phyloP scores from a whole-genome alignment of 169 alveolate species.

The Eimeria sp. region DNA sequence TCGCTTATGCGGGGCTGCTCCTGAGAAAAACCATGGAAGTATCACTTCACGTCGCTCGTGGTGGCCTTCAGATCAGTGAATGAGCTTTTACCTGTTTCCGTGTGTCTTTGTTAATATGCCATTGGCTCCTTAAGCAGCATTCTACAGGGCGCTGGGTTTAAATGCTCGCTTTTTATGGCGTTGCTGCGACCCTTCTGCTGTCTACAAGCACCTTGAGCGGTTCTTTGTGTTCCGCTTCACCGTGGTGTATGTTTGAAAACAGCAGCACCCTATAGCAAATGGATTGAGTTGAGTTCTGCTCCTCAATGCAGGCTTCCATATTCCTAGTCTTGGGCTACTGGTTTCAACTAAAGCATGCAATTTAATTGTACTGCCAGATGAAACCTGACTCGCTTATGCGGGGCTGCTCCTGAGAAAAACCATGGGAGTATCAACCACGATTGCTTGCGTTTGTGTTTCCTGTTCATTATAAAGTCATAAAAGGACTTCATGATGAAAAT shows the following conservation, averaged over 20 bases:
- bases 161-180: constrained; percentile 1
- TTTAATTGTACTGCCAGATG: neutral
- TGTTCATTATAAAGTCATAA: too few species aligned
- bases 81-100: neutral
- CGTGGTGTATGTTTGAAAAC: constrained; percentile 69
- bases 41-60: neutral
- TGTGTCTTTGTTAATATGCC: neutral
- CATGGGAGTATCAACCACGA: constrained; percentile 48
- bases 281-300: constrained; percentile 74
- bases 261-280: constrained; percentile 70
- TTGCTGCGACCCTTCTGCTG: constrained; percentile 73
- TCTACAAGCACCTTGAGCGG: constrained; percentile 13
- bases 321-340: constrained; percentile 79
- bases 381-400: constrained; percentile 68
- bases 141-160: constrained; percentile 63
- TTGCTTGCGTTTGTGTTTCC: neutral
- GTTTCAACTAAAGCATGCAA: neutral
- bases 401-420: constrained; percentile 76
- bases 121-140: too few species aligned
- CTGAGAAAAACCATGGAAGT: constrained; percentile 76
- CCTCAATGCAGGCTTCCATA: constrained; percentile 76
- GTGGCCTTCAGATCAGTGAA: neutral
- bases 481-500: neutral
- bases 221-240: neutral
- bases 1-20: constrained; percentile 69